Percentiles rank a stretch among this genome's conserved stretches.
phyloP scores from a whole-genome alignment of 352 stramenopile species.

The Pelagophyceae sp. region DNA sequence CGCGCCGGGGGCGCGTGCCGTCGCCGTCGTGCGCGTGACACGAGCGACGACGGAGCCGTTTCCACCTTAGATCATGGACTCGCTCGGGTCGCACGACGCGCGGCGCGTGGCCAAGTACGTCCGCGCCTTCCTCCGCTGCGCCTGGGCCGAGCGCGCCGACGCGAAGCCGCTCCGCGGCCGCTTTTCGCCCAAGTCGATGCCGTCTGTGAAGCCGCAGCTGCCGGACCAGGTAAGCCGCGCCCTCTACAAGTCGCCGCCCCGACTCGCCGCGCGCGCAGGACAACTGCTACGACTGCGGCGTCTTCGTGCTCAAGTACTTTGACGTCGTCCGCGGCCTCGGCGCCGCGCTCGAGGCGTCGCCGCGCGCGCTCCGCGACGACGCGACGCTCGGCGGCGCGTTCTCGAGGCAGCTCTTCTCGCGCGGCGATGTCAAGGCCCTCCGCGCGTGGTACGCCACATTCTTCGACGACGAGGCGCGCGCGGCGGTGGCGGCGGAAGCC shows the following conservation, averaged over 20 bases:
- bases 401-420: background rate
- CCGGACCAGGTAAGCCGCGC: too few relatives aligned
- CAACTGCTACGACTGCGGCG: slow-evolving; percentile 39
- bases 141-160: slow-evolving; percentile 8
- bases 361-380: background rate
- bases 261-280: too few relatives aligned
- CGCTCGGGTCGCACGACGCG: slow-evolving; percentile 5
- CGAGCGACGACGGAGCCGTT: too few relatives aligned
- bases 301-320: slow-evolving; percentile 38
- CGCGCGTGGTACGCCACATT: background rate
- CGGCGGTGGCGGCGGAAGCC: slow-evolving; percentile 52
- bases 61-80: too few relatives aligned
- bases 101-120: slow-evolving; percentile 6
- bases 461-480: slow-evolving; percentile 44
- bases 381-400: slow-evolving; percentile 4
- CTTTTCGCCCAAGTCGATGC: slow-evolving; percentile 18
- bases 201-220: slow-evolving; percentile 9
- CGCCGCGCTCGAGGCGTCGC: background rate
- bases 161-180: background rate
- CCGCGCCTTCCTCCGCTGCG: slow-evolving; percentile 13
- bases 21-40: too few relatives aligned
- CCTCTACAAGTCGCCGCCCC: too few relatives aligned
- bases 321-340: slow-evolving; percentile 21
- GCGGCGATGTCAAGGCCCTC: background rate
- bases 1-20: too few relatives aligned